Base-by-base conservation (phyloP, 2,329 filamentous ascomycete genomes). In the Talaromyces funiculosus region DNA sequence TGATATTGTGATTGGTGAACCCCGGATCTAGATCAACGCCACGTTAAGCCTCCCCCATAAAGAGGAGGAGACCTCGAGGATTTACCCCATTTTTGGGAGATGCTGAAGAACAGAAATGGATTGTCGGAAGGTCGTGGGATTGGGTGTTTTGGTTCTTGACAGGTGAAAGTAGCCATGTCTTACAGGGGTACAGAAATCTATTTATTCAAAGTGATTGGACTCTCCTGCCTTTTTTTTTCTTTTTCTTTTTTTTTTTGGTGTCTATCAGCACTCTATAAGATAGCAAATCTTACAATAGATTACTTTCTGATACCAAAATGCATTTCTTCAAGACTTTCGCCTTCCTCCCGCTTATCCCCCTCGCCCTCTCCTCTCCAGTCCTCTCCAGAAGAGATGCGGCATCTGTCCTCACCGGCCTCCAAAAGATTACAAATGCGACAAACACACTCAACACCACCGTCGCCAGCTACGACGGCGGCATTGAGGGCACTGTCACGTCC, bases 301-400 rank as follows among this genome's bases (percentile, higher is more conserved):
- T 0, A 31, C 12, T 18, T 26, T 14, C 14, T n/a, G 14, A 45
- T 45, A 29, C 7, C 42, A 59, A 53, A 9, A 59, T 51, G 56
- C 42, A 29, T 38, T 12, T 53, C 22, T 24, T 40, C 4, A 49
- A 59, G 12, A 14, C 12, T 7, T n/a, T 47, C 20, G 37, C 26
- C n/a, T 31, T 59, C 24, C 37, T 59, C 35, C 20, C 47, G 12
- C n/a, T 59, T 10, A 24, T 53, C 22, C 9, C 45, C 14, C 9
- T 42, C n/a, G 24, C 35, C 9, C 45, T 59, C 29, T 59, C 57
- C 35, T 59, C 47, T 31, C 57, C 57, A 5, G 18, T 18, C 22
- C 45, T 59, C 37, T 59, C 35, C 18, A 59, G 53, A 33, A 47
- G 57, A 53, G 57, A 59, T 37, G 57, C 33, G 31, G 31, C 43